Conservation (phyloP, 139 green algal species). For the Pedinophyceae sp. region DNA sequence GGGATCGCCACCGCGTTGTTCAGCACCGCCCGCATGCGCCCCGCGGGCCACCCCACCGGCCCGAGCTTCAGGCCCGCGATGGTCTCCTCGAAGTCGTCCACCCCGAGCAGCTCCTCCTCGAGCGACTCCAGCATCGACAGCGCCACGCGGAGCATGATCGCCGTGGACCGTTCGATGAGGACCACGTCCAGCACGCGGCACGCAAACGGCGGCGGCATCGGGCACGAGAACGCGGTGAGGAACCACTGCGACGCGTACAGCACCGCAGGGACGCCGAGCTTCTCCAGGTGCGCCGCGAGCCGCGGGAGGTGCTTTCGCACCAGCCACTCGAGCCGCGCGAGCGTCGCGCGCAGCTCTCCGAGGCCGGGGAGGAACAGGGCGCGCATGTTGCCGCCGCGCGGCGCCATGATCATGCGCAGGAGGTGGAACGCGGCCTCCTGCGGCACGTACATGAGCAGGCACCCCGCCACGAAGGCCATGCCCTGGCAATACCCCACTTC, state of each 20-base stretch:
- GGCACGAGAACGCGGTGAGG: constrained; percentile 73
- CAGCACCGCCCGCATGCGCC: too few relatives aligned
- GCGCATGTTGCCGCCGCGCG: constrained; percentile 43
- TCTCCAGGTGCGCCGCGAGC: constrained; percentile 27
- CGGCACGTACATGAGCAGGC: constrained; percentile 81
- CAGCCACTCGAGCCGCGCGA: constrained; percentile 22
- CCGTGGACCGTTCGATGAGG: constrained; percentile 37
- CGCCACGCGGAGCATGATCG: constrained; percentile 32
- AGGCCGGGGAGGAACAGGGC: constrained; percentile 64
- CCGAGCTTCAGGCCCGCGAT: constrained; percentile 67
- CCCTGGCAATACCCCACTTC: constrained; percentile 77
- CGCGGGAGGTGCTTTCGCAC: constrained; percentile 7
- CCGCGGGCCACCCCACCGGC: too few relatives aligned
- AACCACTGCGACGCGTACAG: constrained; percentile 83
- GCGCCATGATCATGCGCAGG: constrained; percentile 28
- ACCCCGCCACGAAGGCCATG: constrained; percentile 82
- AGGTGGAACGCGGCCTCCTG: constrained; percentile 73
- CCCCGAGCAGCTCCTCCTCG: constrained; percentile 37
- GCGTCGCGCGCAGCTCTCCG: constrained; percentile 41
- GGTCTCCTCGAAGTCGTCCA: constrained; percentile 70
- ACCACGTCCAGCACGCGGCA: constrained; percentile 75
- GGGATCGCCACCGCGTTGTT: too few relatives aligned
- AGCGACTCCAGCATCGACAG: constrained; percentile 51
- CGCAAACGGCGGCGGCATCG: constrained; percentile 64
- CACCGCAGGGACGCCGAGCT: constrained; percentile 45